phyloP scores from a whole-genome alignment of 331 rosid genomes.

The Quercus lobata region DNA sequence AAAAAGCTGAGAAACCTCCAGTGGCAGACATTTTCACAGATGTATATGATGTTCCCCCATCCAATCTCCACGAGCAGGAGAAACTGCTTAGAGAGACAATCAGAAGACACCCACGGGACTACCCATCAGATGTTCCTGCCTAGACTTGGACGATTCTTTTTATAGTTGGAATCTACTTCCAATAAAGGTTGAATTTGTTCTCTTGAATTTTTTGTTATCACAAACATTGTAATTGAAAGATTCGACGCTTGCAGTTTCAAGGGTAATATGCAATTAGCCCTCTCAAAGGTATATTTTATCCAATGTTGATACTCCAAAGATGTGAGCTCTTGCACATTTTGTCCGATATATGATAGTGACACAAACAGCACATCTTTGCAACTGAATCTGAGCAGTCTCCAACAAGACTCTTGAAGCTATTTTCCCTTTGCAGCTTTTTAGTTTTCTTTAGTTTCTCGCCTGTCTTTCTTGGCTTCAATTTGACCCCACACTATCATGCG shows the following conservation, averaged over 20 bases:
- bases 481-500: too few relatives aligned
- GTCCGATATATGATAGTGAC: too few relatives aligned
- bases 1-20: conserved; percentile 70
- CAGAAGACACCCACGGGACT: conserved; percentile 50
- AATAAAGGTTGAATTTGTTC: neutral
- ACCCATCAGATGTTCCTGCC: conserved; percentile 54
- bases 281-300: neutral
- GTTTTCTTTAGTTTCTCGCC: too few relatives aligned
- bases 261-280: neutral
- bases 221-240: neutral
- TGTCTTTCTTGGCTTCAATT: too few relatives aligned
- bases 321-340: neutral
- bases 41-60: conserved; percentile 70
- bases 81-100: conserved; percentile 53
- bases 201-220: neutral
- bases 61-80: conserved; percentile 81
- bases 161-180: neutral
- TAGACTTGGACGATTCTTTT: conserved; percentile 13
- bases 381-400: too few relatives aligned
- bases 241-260: neutral
- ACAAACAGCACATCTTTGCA: too few relatives aligned
- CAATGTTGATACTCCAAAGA: neutral
- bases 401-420: too few relatives aligned
- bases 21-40: conserved; percentile 65
- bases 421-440: too few relatives aligned